phyloP scores from a whole-genome alignment of 129 eudicot genomes.

The Cynara cardunculus region DNA sequence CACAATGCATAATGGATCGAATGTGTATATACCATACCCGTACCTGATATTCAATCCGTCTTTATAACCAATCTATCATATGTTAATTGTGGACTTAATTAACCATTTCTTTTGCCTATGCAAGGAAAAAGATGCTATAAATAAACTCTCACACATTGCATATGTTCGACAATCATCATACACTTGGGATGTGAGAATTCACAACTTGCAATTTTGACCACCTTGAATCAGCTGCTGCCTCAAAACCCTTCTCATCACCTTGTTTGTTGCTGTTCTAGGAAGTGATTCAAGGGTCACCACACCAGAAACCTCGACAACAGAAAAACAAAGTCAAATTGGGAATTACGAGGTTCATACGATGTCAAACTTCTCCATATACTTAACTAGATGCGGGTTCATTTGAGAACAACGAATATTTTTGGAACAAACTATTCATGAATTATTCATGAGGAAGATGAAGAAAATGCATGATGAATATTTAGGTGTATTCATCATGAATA shows the following conservation, averaged over 20 bases:
- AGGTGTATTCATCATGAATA: neutral
- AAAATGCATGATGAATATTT: neutral
- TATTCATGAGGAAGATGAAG: too few relatives aligned
- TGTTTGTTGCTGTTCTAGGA: constrained; percentile 96
- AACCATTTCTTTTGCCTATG: neutral
- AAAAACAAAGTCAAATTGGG: constrained; percentile 17
- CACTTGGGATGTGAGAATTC: constrained; percentile 8
- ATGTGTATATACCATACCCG: neutral
- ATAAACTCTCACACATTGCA: neutral
- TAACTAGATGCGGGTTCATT: too few relatives aligned
- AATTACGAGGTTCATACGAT: neutral
- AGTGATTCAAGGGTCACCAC: constrained; percentile 58
- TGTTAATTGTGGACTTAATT: neutral
- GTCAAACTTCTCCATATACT: neutral
- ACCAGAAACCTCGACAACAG: constrained; percentile 51
- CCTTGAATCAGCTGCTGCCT: constrained; percentile 52
- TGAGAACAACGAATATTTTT: neutral
- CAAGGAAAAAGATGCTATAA: neutral
- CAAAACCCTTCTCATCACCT: constrained; percentile 93
- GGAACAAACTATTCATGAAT: neutral
- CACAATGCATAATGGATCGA: neutral
- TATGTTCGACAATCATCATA: neutral
- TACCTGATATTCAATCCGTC: too few relatives aligned
- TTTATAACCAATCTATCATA: neutral
- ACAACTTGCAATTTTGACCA: constrained; percentile 49